Evolutionary conservation across 179 eudicot species (phyloP), one percentile per base, ranked within the genome.

Genomic region (Carnegiea gigantea): DNA sequence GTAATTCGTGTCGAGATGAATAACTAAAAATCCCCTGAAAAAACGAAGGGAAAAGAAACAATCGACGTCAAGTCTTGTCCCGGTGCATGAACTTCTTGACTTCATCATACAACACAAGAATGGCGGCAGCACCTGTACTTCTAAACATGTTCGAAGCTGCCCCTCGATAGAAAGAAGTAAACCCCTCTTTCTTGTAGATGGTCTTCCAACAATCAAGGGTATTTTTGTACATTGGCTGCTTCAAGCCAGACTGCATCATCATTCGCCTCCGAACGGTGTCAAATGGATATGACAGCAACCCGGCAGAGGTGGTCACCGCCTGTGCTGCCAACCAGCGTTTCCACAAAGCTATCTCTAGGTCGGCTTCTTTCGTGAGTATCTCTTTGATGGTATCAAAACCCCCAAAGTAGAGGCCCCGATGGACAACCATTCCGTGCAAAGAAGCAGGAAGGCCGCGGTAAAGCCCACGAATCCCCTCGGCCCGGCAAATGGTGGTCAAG

Each of bases 211-310:
- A 96, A 33, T 94, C 92, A 18, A 92, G 33, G 60, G 99, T 96
- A 78, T 83, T 89, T 40, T 78, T 73, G 85, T 93, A 96, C 97
- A 94, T 91, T 30, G 89, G 94, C 62, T 77, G 79, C 43, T 89
- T 93, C 10, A 88, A 46, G 21, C 99, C 99, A 2, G 99, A 94
- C 62, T 96, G 99, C 99, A 96, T 96, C 99, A 96, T 96, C 97
- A 96, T 94, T 36, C 97, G 88, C 86, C 99, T 89, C 78, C 99
- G 82, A 5, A 96, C 98, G 0, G 99, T 96, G 84, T 96, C 99
- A 60, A 96, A 79, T 5, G 99, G 99, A 82, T 96, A 96, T 5
- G 99, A 96, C 14, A 94, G 18, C 84, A 94, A 53, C 30, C 99
- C 97, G 0, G 99, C 97, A 4, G 99, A 90, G 8, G 99, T 96